These are phyloP conservation scores for Metschnikowia kofuensis DNA, from an alignment of 805 yeast species.

Conservation along the genomic window DNA sequence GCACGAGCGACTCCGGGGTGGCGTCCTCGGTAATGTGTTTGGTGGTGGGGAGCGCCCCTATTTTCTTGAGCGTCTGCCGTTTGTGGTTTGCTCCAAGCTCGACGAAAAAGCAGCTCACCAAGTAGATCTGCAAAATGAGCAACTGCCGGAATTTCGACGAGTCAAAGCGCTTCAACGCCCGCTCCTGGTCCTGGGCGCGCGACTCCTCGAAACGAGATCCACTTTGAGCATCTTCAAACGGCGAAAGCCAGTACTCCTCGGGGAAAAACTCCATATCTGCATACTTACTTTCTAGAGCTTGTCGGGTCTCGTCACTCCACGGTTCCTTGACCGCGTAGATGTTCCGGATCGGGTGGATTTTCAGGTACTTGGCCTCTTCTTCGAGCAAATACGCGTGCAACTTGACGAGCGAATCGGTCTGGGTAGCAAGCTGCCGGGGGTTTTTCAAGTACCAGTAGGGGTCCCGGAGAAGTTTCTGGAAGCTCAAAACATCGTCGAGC, in stretches of 20 bases:
- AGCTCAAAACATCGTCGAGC: slow-evolving; percentile 30
- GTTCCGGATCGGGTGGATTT: slow-evolving; percentile 18
- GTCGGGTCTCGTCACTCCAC: slow-evolving; percentile 15
- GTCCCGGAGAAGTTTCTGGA: slow-evolving; percentile 32
- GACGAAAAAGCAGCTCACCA: slow-evolving; percentile 28
- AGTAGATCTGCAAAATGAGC: slow-evolving; percentile 29
- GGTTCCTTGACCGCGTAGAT: slow-evolving; percentile 15
- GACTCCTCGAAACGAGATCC: slow-evolving; percentile 17
- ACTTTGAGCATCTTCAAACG: slow-evolving; percentile 24
- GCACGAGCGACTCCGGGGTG: slow-evolving; percentile 24
- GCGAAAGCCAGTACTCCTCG: slow-evolving; percentile 34
- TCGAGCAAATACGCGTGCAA: slow-evolving; percentile 28
- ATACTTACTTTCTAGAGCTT: slow-evolving; percentile 20
- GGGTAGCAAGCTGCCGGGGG: slow-evolving; percentile 18
- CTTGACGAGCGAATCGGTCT: slow-evolving; percentile 24
- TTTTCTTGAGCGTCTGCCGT: slow-evolving; percentile 18
- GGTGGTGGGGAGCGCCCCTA: slow-evolving; percentile 27
- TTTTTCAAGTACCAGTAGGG: slow-evolving; percentile 32
- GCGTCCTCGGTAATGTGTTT: slow-evolving; percentile 38
- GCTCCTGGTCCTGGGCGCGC: slow-evolving; percentile 23
- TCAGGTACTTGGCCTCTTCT: slow-evolving; percentile 27
- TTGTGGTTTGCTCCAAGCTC: slow-evolving; percentile 28
- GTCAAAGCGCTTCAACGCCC: slow-evolving; percentile 25
- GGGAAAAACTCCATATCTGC: slow-evolving; percentile 27
- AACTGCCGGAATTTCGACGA: slow-evolving; percentile 25